Evolutionary conservation across 106 monocot species (phyloP).

Genomic region (Vanilla planifolia): DNA sequence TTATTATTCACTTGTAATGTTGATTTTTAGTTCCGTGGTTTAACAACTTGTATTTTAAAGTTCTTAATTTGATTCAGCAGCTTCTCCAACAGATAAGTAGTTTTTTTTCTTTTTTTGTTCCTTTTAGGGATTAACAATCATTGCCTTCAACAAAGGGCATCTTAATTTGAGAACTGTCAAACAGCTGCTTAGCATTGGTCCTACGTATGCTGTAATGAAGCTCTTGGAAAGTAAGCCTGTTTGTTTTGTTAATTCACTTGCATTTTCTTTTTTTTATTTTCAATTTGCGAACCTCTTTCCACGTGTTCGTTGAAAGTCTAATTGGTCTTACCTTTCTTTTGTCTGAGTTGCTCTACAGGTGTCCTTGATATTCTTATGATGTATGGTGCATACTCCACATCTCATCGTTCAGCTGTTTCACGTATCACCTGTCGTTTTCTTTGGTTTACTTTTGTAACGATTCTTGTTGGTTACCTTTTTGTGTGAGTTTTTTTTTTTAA

Average conservation of each 20-base stretch:
- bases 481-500: slow-evolving; percentile 45
- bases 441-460: slow-evolving; percentile 65
- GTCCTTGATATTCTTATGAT: slow-evolving; percentile 86
- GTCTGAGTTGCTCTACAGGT: slow-evolving; percentile 32
- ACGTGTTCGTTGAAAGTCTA: too few relatives aligned
- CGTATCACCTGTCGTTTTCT: slow-evolving; percentile 68
- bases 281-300: not conserved
- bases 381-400: slow-evolving; percentile 94
- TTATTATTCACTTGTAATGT: too few relatives aligned
- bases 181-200: slow-evolving; percentile 74
- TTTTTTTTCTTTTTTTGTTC: not conserved
- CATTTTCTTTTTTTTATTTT: not conserved
- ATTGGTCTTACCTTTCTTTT: not conserved
- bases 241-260: not conserved
- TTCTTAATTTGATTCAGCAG: too few relatives aligned
- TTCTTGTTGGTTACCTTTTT: slow-evolving; percentile 70
- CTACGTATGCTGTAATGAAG: slow-evolving; percentile 88
- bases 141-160: slow-evolving; percentile 66
- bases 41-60: too few relatives aligned
- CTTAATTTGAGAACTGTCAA: slow-evolving; percentile 40
- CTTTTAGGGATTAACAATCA: slow-evolving; percentile 84
- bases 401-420: slow-evolving; percentile 65
- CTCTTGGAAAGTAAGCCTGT: slow-evolving; percentile 61
- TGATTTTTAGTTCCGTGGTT: too few relatives aligned
- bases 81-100: too few relatives aligned